Evolutionary conservation across 2,329 filamentous ascomycete species (phyloP), one percentile per base, ranked within the genome.

Genomic region (Tolypocladium ophioglossoides): DNA sequence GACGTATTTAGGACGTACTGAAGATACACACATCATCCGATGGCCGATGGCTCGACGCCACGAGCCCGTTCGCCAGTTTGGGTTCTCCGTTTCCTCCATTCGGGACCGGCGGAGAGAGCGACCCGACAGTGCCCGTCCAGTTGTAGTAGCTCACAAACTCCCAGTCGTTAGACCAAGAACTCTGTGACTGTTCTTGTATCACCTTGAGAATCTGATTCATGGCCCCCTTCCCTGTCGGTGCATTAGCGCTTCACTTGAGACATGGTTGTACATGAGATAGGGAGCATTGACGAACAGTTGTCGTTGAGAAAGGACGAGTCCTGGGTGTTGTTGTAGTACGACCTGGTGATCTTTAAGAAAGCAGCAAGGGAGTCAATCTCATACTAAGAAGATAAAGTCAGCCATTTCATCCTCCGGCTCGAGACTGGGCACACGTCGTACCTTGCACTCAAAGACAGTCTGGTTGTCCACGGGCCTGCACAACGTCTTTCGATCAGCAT

Each of bases 281-380:
- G 12, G 5, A 8, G 10, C 5, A 24, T 44, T 27, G 2, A 32
- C 63, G 32, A 55, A 64, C 63, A 65, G 51, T 64, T 63, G 24
- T 61, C 60, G 51, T 66, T 64, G 39, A 91, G 91, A 48, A 86
- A 86, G 55, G 79, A 80, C 2, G 77, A 79, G 22, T 88, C 89
- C 0, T 78, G 78, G 0, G 88, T 91, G 57, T 82, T 77, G 30
- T 80, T 76, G 68, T 89, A 79, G 71, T 94, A 95, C 56, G 91
- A 84, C 50, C 88, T 85, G 2, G 83, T 84, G 4, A 95, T 77
- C 44, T 87, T 83, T n/a, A 96, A 77, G 68, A 95, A 96, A 46
- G 88, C 84, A 0, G 90, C 90, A 2, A 95, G 79, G 9, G 89
- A 92, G 72, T 95, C 91, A 39, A 96, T 81, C 70, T 95, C 91